Evolutionary conservation across 2,329 filamentous ascomycete genomes (phyloP).

Genomic region (Calycina herbarum): DNA sequence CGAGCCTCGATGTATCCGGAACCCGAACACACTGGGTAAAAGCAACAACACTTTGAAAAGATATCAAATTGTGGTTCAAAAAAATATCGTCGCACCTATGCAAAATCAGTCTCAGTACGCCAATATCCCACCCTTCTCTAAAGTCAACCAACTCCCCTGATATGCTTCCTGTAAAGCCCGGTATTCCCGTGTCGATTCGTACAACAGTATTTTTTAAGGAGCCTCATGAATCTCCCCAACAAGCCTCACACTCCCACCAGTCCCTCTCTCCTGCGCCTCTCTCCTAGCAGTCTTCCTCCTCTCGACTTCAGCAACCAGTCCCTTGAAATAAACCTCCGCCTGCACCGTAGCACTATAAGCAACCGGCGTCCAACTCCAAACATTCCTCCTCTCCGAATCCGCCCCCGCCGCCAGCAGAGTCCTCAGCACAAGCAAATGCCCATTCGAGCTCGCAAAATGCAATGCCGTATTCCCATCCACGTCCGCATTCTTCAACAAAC

Average conservation of each 20-base stretch:
- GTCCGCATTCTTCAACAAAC: conserved; percentile 56
- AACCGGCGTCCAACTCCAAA: conserved; percentile 80
- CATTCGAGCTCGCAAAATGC: conserved; percentile 82
- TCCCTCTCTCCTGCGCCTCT: conserved; percentile 33
- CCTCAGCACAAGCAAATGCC: conserved; percentile 74
- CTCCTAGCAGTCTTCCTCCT: conserved; percentile 50
- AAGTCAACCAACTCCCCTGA: not conserved
- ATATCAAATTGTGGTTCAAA: not conserved
- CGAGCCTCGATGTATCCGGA: not conserved
- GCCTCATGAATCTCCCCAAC: conserved; percentile 18
- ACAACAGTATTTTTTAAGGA: not conserved
- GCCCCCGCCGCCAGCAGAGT: conserved; percentile 78
- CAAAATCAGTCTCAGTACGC: conserved; percentile 3
- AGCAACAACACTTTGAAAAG: not conserved
- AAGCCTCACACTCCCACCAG: conserved; percentile 28
- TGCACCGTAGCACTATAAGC: conserved; percentile 80
- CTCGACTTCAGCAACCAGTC: conserved; percentile 70
- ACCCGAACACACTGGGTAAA: not conserved
- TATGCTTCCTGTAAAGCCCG: not conserved
- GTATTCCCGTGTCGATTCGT: not conserved
- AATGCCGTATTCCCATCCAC: conserved; percentile 79
- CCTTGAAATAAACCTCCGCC: conserved; percentile 82
- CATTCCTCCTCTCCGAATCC: conserved; percentile 69
- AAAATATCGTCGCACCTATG: not conserved
- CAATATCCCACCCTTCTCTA: not conserved